Base-by-base conservation (phyloP, 2,329 filamentous ascomycete species). In the Alternaria dauci region DNA sequence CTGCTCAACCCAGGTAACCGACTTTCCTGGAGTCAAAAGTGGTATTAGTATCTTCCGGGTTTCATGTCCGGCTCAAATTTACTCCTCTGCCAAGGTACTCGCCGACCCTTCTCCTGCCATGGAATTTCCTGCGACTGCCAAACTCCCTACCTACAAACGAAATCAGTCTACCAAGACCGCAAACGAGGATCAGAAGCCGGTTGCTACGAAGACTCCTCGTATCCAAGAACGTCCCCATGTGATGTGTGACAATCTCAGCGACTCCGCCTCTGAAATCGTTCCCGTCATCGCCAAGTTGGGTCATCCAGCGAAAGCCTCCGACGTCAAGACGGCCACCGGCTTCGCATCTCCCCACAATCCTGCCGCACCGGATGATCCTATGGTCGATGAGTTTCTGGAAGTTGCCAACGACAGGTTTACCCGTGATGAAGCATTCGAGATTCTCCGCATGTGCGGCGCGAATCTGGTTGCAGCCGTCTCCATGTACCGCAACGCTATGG, bases 361-460 rank as follows among this genome's bases (percentile, higher is more conserved):
- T 5, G 12, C 23, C 12, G 34, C 36, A 14, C 50, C 50, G n/a
- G 36, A 41, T 25, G 34, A 38, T 6, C n/a, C 20, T 12, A 38
- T 52, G 50, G 26, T 52, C 1, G 36, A 26, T 14, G 36, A 30
- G 25, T 41, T 52, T 11, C 34, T 52, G 3, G 36, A 52, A 16
- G 23, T 41, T 3, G n/a, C 50, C 26, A 25, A 38, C 36, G 18
- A 52, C 34, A 26, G n/a, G 8, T 41, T 41, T n/a, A 39, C 34
- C 23, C 50, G 50, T 11, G 36, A 52, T 20, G 50, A 52, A 41
- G 25, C 34, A n/a, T 41, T 52, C n/a, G 36, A 52, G 36, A 30
- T 52, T 34, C 50, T 52, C 25, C 50, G 50, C 25, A 41, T 52
- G 34, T 52, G 36, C 5, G 50, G 50, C 50, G 50, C 50, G 2